Conservation (phyloP, 2,329 filamentous ascomycete species). For the Juglanconis oblonga region DNA sequence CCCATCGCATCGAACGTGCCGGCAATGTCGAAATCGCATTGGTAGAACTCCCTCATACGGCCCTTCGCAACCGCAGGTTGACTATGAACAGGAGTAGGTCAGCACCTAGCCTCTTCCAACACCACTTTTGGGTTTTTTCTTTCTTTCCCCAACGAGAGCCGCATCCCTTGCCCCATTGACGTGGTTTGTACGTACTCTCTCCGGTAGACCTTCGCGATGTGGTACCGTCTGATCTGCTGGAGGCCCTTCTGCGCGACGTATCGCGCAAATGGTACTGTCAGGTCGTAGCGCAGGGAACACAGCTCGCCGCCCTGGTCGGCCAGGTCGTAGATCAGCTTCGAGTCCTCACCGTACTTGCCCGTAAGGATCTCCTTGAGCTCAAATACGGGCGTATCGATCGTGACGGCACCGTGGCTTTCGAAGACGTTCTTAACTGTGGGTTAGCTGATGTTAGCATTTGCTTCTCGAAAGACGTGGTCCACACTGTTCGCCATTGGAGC, state of each 20-base stretch:
- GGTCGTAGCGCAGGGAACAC: slow-evolving; percentile 78
- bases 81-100: background rate
- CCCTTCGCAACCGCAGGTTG: slow-evolving; percentile 80
- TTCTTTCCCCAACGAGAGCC: slow-evolving; percentile 28
- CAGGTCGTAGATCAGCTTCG: slow-evolving; percentile 87
- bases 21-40: slow-evolving; percentile 96
- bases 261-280: slow-evolving; percentile 87
- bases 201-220: slow-evolving; percentile 84
- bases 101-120: slow-evolving; percentile 51
- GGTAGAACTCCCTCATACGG: slow-evolving; percentile 93
- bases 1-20: slow-evolving; percentile 87
- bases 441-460: slow-evolving; percentile 45
- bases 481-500: too few relatives aligned
- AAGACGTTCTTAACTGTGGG: slow-evolving; percentile 68
- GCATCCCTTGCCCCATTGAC: slow-evolving; percentile 51
- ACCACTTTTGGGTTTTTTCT: too few relatives aligned
- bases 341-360: slow-evolving; percentile 90
- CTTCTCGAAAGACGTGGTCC: too few relatives aligned
- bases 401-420: slow-evolving; percentile 77
- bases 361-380: slow-evolving; percentile 83
- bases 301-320: slow-evolving; percentile 84
- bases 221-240: slow-evolving; percentile 86
- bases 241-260: slow-evolving; percentile 86
- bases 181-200: slow-evolving; percentile 56
- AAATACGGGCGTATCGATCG: slow-evolving; percentile 80